Evolutionary conservation across 164 flowering plant genomes (phyloP).

Genomic region (Tinospora cordifolia): DNA sequence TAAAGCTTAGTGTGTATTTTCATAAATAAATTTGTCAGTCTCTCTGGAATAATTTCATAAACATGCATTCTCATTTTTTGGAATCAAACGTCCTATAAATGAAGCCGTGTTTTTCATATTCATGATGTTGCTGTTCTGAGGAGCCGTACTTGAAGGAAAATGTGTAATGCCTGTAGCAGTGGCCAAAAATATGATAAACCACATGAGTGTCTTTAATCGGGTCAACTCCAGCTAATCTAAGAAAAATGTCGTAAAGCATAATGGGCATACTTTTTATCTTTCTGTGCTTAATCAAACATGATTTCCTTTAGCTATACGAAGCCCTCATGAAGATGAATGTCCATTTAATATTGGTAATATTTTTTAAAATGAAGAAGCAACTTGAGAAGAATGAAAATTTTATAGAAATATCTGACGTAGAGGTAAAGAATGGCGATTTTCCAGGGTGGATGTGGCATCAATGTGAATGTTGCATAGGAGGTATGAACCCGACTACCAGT

Average conservation of each 20-base stretch:
- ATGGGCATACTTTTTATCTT: background rate
- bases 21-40: background rate
- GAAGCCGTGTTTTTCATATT: conserved; percentile 1
- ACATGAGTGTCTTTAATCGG: background rate
- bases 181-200: no score
- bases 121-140: background rate
- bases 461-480: no score
- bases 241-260: background rate
- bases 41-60: background rate
- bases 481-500: no score
- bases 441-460: no score
- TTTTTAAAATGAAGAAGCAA: no score
- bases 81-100: background rate
- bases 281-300: no score
- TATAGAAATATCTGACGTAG: no score
- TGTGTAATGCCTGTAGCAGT: background rate
- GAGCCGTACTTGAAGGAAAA: background rate
- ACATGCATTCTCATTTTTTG: background rate
- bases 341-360: no score
- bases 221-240: background rate
- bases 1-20: conserved; percentile 8
- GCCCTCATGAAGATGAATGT: no score
- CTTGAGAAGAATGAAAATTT: no score
- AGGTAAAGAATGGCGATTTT: no score
- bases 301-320: no score